Conservation (phyloP, 345 rosid genomes). For the Trapa bicornis region DNA sequence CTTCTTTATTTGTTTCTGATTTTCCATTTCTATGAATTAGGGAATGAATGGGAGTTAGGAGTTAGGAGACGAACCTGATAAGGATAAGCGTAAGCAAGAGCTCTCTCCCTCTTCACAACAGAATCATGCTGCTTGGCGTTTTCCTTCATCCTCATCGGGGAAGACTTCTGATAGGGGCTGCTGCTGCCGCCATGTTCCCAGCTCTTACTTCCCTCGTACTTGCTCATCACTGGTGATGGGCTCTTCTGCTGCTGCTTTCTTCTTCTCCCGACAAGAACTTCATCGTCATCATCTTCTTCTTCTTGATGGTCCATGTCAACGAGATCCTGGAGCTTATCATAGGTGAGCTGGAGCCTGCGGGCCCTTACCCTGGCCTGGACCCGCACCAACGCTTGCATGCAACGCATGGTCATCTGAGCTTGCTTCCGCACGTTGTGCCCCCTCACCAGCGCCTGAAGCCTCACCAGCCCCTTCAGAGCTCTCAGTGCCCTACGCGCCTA, state of each 20-base stretch:
- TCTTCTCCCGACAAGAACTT: conserved; percentile 8
- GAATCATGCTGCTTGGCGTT: conserved; percentile 41
- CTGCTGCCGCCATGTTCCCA: conserved; percentile 19
- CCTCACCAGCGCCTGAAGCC: conserved; percentile 89
- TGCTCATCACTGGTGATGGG: conserved; percentile 11
- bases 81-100: conserved; percentile 89
- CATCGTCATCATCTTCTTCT: conserved; percentile 14
- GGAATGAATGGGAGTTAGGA: no score
- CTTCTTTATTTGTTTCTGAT: no score
- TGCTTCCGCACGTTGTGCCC: conserved; percentile 92
- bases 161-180: conserved; percentile 23
- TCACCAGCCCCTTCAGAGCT: conserved; percentile 18
- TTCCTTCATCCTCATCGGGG: conserved; percentile 25
- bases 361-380: conserved; percentile 89
- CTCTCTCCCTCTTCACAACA: conserved; percentile 63
- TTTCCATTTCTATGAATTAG: no score
- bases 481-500: no score
- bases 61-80: conserved; percentile 39
- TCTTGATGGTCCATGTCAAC: conserved; percentile 16
- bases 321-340: conserved; percentile 30
- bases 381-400: conserved; percentile 93
- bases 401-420: conserved; percentile 93
- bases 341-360: conserved; percentile 54
- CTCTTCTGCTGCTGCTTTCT: conserved; percentile 18
- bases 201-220: conserved; percentile 12